Evolutionary conservation across 1,284 basidiomycete genomes (phyloP), one percentile per base, ranked within the genome.

Genomic region (Melampsora medusae): DNA sequence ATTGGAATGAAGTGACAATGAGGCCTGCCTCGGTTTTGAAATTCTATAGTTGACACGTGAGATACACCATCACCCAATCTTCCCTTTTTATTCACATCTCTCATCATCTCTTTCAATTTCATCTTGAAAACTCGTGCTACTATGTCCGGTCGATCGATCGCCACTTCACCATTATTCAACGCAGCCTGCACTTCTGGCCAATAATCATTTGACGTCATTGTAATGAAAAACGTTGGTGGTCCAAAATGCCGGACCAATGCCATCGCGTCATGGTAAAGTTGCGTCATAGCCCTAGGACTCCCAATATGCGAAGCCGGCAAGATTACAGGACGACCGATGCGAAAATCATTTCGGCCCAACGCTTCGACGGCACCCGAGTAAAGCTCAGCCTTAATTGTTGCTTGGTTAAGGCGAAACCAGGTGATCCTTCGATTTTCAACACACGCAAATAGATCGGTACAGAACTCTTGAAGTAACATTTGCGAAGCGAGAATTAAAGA

Each of bases 361-460:
- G 25, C 25, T 25, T 25, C 25, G 25, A 25, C 25, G 25, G 25
- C 25, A 25, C 25, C 25, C 25, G 35, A 14, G 35, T 69, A 69
- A 14, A 69, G 56, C 3, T 69, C 53, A 10, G 38, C 49, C 17
- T 69, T 59, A 2, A 69, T 5, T 25, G n/a, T n/a, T 1, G 4
- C 33, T 33, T 69, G 67, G 14, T 69, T 60, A 17, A 38, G 35
- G 4, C 67, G 12, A n/a, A 60, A n/a, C 19, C 35, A 69, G 17
- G 56, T 19, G 0, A 85, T 79, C 1, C 80, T 68, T 38, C 77
- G 42, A 59, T 82, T 80, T 50, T 67, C 65, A n/a, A 67, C 65
- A 28, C 65, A 67, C 2, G 49, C n/a, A 48, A n/a, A 67, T 22
- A 67, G 14, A 42, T 67, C 42, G 12, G 25, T 28, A 5, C 28